These are phyloP conservation scores for Sporothrix curviconia DNA, from an alignment of 2,329 filamentous ascomycete genomes.

Conservation along the genomic window DNA sequence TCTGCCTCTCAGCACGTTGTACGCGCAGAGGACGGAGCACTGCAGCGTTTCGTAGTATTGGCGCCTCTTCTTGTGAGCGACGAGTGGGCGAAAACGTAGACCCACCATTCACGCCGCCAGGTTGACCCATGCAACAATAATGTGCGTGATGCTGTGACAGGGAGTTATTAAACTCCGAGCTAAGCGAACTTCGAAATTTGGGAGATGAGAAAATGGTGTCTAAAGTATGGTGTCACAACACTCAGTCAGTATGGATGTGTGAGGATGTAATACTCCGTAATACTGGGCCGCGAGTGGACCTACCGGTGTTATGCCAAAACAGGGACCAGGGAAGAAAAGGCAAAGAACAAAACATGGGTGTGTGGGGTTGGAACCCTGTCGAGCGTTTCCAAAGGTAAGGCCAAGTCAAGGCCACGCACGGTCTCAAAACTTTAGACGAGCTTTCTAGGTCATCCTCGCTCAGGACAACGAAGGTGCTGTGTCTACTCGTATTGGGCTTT, in stretches of 20 bases:
- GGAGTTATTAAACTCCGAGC: background rate
- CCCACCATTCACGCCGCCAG: slow-evolving; percentile 11
- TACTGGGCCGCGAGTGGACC: no score
- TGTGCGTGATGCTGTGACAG: slow-evolving; percentile 2
- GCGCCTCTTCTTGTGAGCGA: no score
- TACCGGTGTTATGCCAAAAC: slow-evolving; percentile 5
- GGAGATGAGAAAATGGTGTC: background rate
- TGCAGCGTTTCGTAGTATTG: no score
- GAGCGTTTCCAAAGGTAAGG: slow-evolving; percentile 4
- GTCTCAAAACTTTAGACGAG: slow-evolving; percentile 4
- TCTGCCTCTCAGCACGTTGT: no score
- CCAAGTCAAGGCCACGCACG: background rate
- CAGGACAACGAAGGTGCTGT: background rate
- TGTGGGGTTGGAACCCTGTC: slow-evolving; percentile 13
- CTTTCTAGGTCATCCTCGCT: background rate
- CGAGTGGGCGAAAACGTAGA: background rate
- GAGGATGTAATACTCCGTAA: background rate
- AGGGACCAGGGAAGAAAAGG: slow-evolving; percentile 5
- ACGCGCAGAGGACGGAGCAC: no score
- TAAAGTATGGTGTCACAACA: no score
- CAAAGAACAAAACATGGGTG: background rate
- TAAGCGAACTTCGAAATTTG: background rate
- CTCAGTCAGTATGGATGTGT: background rate
- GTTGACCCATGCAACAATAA: background rate
- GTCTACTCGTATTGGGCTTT: background rate